Evolutionary conservation across 495 filamentous ascomycete genomes (phyloP).

Genomic region (Venustampulla echinocandica): DNA sequence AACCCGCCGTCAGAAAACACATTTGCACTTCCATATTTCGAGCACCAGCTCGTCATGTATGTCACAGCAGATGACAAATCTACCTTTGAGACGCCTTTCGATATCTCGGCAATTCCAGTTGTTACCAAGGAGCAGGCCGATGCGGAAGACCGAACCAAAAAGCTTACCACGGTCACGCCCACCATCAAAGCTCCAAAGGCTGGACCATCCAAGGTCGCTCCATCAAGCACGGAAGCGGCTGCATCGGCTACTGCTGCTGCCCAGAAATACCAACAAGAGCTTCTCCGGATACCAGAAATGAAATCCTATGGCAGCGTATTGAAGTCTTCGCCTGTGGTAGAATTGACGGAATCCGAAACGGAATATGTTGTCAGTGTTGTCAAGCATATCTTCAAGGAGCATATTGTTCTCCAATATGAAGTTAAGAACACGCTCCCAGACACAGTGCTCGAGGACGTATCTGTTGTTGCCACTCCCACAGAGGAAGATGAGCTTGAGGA

Average conservation of each 20-base stretch:
- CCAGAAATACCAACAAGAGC: constrained; percentile 78
- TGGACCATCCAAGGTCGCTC: constrained; percentile 65
- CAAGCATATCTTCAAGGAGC: constrained; percentile 96
- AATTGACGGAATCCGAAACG: constrained; percentile 93
- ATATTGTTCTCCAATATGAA: constrained; percentile 93
- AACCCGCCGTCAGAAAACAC: constrained; percentile 50
- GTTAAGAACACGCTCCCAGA: constrained; percentile 95
- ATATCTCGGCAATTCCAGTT: constrained; percentile 82
- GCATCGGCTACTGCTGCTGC: constrained; percentile 67
- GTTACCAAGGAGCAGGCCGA: constrained; percentile 93
- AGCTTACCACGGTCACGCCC: constrained; percentile 83
- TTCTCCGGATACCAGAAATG: constrained; percentile 84
- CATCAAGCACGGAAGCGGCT: constrained; percentile 58
- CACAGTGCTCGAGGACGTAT: constrained; percentile 83
- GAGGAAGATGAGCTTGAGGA: constrained; percentile 79
- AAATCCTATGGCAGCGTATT: constrained; percentile 79
- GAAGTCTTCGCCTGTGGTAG: constrained; percentile 78
- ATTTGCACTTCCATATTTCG: constrained; percentile 90
- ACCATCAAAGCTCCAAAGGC: constrained; percentile 89
- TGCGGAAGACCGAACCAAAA: constrained; percentile 95
- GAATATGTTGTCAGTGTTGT: constrained; percentile 91
- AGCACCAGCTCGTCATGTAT: constrained; percentile 97
- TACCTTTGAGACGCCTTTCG: constrained; percentile 79
- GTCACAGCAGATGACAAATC: constrained; percentile 83
- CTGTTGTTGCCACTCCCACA: constrained; percentile 73